Conservation (phyloP, 495 filamentous ascomycete genomes). For the Xylaria acuta region DNA sequence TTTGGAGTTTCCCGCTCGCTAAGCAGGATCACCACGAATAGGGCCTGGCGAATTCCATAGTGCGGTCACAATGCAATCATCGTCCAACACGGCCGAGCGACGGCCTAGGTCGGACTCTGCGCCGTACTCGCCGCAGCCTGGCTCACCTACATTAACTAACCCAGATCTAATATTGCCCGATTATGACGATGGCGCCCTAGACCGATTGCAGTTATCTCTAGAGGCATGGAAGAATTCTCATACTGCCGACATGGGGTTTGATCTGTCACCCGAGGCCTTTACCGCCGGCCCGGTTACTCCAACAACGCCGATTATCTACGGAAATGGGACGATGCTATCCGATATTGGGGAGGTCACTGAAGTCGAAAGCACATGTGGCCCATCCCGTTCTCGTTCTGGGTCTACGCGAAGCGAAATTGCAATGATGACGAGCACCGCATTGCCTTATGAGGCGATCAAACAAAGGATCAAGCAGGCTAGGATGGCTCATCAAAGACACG, state of each 20-base stretch:
- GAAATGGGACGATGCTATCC: conserved; percentile 68
- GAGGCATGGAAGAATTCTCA: conserved; percentile 56
- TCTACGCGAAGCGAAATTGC: conserved; percentile 34
- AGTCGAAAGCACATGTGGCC: conserved; percentile 56
- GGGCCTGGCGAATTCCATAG: conserved; percentile 18
- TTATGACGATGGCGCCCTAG: conserved; percentile 62
- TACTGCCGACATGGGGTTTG: conserved; percentile 38
- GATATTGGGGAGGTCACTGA: conserved; percentile 77
- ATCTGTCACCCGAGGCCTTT: conserved; percentile 50
- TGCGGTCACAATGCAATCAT: conserved; percentile 31
- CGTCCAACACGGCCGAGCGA: conserved; percentile 33
- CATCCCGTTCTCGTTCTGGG: conserved; percentile 33
- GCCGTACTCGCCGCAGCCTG: conserved; percentile 50
- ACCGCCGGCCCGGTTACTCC: conserved; percentile 58
- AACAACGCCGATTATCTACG: conserved; percentile 65
- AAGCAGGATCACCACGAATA: not conserved
- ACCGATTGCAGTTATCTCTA: conserved; percentile 46
- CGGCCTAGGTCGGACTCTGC: conserved; percentile 35
- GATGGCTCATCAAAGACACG: conserved; percentile 46
- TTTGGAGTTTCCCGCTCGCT: not conserved
- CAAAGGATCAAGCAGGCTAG: conserved; percentile 50
- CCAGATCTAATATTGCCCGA: conserved; percentile 91
- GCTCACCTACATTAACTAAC: conserved; percentile 88
- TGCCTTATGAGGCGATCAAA: conserved; percentile 42
- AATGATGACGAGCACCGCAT: conserved; percentile 30